Base-by-base conservation (phyloP, 768 basidiomycete species). In the Leccinellum luteum region DNA sequence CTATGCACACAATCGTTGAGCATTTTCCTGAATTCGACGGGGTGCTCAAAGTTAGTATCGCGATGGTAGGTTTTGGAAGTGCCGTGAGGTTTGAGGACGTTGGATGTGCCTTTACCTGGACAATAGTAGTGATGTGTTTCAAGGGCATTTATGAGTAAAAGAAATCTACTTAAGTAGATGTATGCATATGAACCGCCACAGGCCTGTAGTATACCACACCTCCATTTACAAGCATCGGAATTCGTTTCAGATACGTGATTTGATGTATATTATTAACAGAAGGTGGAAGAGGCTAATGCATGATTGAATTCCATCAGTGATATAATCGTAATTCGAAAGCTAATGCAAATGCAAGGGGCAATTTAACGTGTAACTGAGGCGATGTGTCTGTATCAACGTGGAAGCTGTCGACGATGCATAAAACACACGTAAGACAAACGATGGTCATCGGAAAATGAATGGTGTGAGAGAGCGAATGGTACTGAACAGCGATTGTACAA, bases 271-370 rank as follows among this genome's bases (percentile, higher is more conserved):
- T 68, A 70, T 70, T 70, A 70, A 44, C 56, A 51, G 59, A 60
- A 60, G 49, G 57, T 60, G 60, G 59, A 71, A 71, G 54, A 61
- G 66, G 62, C 62, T 58, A 57, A 68, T 69, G 69, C 69, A 66
- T 69, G 65, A 56, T 56, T 55, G 65, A 27, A 51, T 60, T 57
- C 53, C 60, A 59, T 67, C 60, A 60, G 44, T 62, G 65, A 60
- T 51, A 60, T 67, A 57, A 43, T 54, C 34, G 53, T 65, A 67
- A 50, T 56, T 61, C 55, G 60, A 63, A 41, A 57, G 64, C 51
- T 27, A 51, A 56, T 66, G 64, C 51, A 19, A 51, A 56, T 66
- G 66, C 56, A 15, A 60, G 53, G 13, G 21, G 54, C 44, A 55
- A 50, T 62, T 55, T 60, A 57, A 62, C 51, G 55, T 63, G 55